These are phyloP conservation scores for Abortiporus biennis DNA, from an alignment of 1,284 basidiomycete species.

Conservation along the genomic window DNA sequence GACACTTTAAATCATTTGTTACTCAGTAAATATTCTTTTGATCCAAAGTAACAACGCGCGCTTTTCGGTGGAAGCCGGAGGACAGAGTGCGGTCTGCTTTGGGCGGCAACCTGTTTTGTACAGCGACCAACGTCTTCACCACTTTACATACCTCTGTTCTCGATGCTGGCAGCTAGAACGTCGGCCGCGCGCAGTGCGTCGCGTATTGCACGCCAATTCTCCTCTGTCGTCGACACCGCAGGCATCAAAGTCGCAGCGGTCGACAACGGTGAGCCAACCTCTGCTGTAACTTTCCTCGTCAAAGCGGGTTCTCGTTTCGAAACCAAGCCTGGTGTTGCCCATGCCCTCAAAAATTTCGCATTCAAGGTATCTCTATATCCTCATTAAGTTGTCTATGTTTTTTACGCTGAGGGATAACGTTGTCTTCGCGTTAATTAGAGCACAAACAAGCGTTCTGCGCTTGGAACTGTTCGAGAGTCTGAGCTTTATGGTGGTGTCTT, in stretches of 20 bases:
- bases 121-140: too few relatives aligned
- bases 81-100: too few relatives aligned
- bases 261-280: conserved; percentile 77
- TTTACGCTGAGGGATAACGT: neutral
- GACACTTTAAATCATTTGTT: too few relatives aligned
- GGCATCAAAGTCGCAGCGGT: conserved; percentile 83
- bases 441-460: conserved; percentile 79
- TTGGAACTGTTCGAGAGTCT: conserved; percentile 88
- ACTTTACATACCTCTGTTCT: conserved; percentile 12
- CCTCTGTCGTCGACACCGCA: conserved; percentile 71
- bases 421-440: conserved; percentile 40
- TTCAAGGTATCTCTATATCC: conserved; percentile 69
- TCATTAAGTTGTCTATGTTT: neutral
- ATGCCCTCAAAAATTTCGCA: conserved; percentile 92
- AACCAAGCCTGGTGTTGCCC: conserved; percentile 80
- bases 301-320: conserved; percentile 90
- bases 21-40: too few relatives aligned
- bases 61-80: too few relatives aligned
- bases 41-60: too few relatives aligned
- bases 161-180: conserved; percentile 56
- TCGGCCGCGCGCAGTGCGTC: conserved; percentile 48
- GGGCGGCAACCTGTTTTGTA: too few relatives aligned
- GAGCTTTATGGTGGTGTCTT: conserved; percentile 94
- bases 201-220: conserved; percentile 64
- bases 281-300: conserved; percentile 83